Percentiles rank a stretch among this genome's conserved stretches.
phyloP scores from a whole-genome alignment of 2,329 filamentous ascomycete species.

The Hymenoscyphus albidus region DNA sequence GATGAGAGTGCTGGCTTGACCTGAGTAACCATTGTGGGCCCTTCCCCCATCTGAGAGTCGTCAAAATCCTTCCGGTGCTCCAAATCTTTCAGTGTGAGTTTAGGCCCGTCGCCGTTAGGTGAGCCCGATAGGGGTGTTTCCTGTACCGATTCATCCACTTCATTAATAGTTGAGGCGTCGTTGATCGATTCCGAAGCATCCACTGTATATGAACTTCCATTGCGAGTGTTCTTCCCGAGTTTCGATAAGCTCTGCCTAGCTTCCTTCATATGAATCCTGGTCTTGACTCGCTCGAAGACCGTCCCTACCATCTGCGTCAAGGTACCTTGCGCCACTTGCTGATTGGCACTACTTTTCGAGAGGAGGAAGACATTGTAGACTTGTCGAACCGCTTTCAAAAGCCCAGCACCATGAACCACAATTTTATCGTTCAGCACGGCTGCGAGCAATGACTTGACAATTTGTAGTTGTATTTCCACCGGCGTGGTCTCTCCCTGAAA shows the following conservation, averaged over 20 bases:
- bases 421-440: slow-evolving; percentile 98
- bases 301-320: slow-evolving; percentile 98
- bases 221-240: slow-evolving; percentile 28
- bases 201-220: slow-evolving; percentile 33
- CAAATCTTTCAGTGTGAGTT: slow-evolving; percentile 63
- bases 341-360: slow-evolving; percentile 88
- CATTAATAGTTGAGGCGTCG: slow-evolving; percentile 24
- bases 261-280: slow-evolving; percentile 82
- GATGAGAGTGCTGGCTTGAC: slow-evolving; percentile 45
- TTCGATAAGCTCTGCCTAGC: slow-evolving; percentile 54
- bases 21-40: slow-evolving; percentile 63
- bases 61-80: slow-evolving; percentile 64
- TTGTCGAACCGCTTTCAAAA: slow-evolving; percentile 93
- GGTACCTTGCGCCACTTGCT: slow-evolving; percentile 95
- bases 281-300: slow-evolving; percentile 92
- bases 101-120: slow-evolving; percentile 41
- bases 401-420: slow-evolving; percentile 91
- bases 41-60: slow-evolving; percentile 63
- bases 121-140: slow-evolving; percentile 26
- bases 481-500: slow-evolving; percentile 96
- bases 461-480: slow-evolving; percentile 90
- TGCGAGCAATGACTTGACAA: slow-evolving; percentile 92
- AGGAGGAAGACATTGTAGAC: slow-evolving; percentile 99
- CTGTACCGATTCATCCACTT: slow-evolving; percentile 28
- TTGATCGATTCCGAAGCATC: slow-evolving; percentile 32